Base-by-base conservation (phyloP, 1,284 basidiomycete genomes). In the Trichosporon faecale region DNA sequence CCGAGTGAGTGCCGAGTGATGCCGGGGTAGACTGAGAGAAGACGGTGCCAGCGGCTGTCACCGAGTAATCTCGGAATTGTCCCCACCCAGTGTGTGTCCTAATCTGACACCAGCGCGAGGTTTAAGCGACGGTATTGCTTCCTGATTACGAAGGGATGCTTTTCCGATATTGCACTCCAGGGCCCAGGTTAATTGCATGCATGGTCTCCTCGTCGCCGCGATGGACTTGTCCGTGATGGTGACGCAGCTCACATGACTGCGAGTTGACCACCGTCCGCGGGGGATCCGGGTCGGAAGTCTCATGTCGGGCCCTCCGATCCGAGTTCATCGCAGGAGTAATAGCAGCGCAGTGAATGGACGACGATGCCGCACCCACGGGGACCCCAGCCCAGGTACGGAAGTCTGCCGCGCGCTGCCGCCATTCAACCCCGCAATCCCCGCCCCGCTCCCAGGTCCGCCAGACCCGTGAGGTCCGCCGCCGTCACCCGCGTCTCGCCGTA, bases 61-160 rank as follows among this genome's bases (percentile, higher is more conserved):
- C 55, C 55, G 55, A 60, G 11, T 18, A 18, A 60, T 27, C 55
- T 61, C 57, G 57, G 57, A 61, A 61, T 61, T 61, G 27, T 18
- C 21, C 49, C 44, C 44, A 46, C 44, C 21, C 40, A 14, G 12
- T 3, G 5, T 2, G 12, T 12, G 12, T 21, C 21, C 49, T 23
- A 18, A 52, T 21, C 49, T 21, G 25, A n/a, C 6, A 49, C 21
- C 11, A 37, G 11, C 14, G 35, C 49, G 21, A 52, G 21, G 21
- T n/a, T 52, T 52, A 52, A 21, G 49, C 49, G 49, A 52, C 49
- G 18, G 11, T 12, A 37, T 37, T 8, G 14, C 31, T 4, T 33
- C 9, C 35, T 12, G 9, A 37, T 37, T 37, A 52, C 49, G 9
- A 8, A n/a, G 11, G 6, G 40, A 9, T 12, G n/a, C 49, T 52